phyloP scores from a whole-genome alignment of 768 basidiomycete species.

The Ephemerocybe angulata region DNA sequence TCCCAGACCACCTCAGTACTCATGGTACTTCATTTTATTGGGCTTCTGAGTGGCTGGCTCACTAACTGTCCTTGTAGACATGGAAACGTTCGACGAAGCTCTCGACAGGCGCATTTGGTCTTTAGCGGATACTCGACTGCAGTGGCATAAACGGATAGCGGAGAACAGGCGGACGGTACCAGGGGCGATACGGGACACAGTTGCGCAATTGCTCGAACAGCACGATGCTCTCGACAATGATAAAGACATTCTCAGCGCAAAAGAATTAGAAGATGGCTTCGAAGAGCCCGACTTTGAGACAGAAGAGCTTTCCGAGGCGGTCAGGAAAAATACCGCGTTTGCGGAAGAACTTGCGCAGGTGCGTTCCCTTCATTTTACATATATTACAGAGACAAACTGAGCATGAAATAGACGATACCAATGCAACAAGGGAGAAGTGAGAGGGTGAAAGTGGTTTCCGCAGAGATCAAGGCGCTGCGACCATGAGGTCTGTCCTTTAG shows the following conservation, averaged over 20 bases:
- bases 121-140: constrained; percentile 66
- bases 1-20: constrained; percentile 57
- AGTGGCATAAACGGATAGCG: constrained; percentile 72
- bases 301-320: constrained; percentile 2
- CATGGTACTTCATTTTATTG: constrained; percentile 4
- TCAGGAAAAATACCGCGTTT: constrained; percentile 12
- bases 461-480: constrained; percentile 50
- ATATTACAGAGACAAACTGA: constrained; percentile 2
- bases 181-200: constrained; percentile 39
- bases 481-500: constrained; percentile 25
- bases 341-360: constrained; percentile 15
- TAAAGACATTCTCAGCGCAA: constrained; percentile 13
- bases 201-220: constrained; percentile 29
- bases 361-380: constrained; percentile 3
- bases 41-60: not conserved
- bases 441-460: constrained; percentile 40
- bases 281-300: not conserved
- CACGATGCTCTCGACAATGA: constrained; percentile 26
- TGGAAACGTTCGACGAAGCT: constrained; percentile 82
- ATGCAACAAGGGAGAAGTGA: constrained; percentile 50
- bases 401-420: constrained; percentile 36
- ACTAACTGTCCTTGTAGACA: constrained; percentile 36
- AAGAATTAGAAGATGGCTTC: not conserved
- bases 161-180: constrained; percentile 64
- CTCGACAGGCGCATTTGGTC: constrained; percentile 83